phyloP scores from a whole-genome alignment of 768 basidiomycete genomes.

The Exidia glandulosa region DNA sequence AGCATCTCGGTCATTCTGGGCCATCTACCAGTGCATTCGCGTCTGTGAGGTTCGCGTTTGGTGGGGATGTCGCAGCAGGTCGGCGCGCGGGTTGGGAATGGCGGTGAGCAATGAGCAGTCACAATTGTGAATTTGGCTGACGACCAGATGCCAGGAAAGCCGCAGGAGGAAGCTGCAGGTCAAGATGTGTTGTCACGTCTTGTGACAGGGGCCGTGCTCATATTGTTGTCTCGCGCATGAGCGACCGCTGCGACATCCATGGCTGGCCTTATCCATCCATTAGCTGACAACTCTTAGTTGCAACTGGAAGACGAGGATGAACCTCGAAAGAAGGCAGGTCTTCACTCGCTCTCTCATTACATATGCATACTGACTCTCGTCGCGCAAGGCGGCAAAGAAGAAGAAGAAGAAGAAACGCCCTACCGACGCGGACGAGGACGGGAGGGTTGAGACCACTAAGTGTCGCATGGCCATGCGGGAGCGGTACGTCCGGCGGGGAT shows the following conservation, averaged over 20 bases:
- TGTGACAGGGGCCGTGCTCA: too few species aligned
- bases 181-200: too few species aligned
- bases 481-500: too few species aligned
- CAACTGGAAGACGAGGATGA: background rate
- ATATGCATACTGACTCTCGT: constrained; percentile 11
- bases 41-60: constrained; percentile 15
- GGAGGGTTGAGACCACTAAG: too few species aligned
- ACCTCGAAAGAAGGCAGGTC: constrained; percentile 13
- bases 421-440: constrained; percentile 2
- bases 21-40: constrained; percentile 10
- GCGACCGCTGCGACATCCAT: too few species aligned
- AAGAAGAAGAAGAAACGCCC: constrained; percentile 28
- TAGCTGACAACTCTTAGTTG: background rate
- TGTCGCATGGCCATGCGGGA: too few species aligned
- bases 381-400: constrained; percentile 22
- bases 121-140: background rate
- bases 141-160: too few species aligned
- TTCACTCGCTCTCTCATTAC: constrained; percentile 8
- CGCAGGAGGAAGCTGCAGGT: too few species aligned
- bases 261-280: too few species aligned
- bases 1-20: background rate
- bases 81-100: too few species aligned
- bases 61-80: background rate
- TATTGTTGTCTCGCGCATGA: too few species aligned
- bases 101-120: too few species aligned